Base-by-base conservation (phyloP, 768 basidiomycete species). In the Clitopilus passeckerianus region DNA sequence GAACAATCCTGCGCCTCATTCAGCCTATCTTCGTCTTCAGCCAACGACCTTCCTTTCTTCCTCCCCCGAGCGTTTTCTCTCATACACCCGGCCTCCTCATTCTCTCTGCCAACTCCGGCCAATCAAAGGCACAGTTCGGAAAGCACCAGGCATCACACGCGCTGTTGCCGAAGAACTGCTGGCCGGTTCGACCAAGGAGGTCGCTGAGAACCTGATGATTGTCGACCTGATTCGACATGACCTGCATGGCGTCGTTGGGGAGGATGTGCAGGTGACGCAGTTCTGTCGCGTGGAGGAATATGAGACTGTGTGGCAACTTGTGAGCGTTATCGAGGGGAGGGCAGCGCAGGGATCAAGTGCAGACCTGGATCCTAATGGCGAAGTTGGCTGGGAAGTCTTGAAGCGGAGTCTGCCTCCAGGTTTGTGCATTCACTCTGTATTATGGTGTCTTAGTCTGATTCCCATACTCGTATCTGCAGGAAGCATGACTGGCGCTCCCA, bases 161-260 rank as follows among this genome's bases (percentile, higher is more conserved):
- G 83, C 80, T 57, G 80, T 84, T 53, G 87, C 87, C n/a, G 86
- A 89, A 65, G 65, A 86, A 71, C 70, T 80, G 14, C 72, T 90
- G 59, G 77, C 76, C 14, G 86, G 87, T 5, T 89, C 82, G 70
- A 77, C 75, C 44, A 98, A 98, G 70, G 95, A 98, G 71, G 86
- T 95, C 1, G 95, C 95, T 0, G 95, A 98, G 76, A 98, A 98
- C 69, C 73, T 98, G 59, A 98, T 98, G 95, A 97, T 98, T 62
- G 95, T 97, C 23, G 95, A 98, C 70, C 84, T 98, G 53, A 96
- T 96, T 66, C 85, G 94, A 34, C 91, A 97, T 64, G 95, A 98
- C 73, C 77, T 98, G 34, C 86, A 95, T 64, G 85, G 85, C 30
- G 87, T 89, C 57, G 82, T 96, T 18, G 92, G 91, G 0, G 87